These are phyloP conservation scores for Tuber microsphaerosporum DNA, from an alignment of 495 filamentous ascomycete genomes.

Conservation along the genomic window DNA sequence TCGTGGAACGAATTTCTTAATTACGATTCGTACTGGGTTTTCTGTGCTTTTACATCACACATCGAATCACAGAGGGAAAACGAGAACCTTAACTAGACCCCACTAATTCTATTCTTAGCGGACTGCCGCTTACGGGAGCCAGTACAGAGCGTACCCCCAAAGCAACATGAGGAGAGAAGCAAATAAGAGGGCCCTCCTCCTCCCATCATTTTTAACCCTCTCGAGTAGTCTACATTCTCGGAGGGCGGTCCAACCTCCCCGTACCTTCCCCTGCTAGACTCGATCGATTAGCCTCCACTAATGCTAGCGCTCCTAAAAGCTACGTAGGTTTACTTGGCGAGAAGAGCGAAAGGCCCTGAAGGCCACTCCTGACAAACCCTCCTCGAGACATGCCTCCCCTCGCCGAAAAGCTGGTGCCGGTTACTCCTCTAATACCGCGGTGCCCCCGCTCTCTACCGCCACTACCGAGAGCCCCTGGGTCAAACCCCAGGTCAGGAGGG, in stretches of 20 bases:
- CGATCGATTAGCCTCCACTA: neutral
- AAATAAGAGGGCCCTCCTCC: neutral
- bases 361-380: slow-evolving; percentile 17
- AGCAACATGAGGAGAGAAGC: neutral
- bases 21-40: neutral
- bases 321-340: neutral
- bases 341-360: neutral
- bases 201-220: slow-evolving; percentile 4
- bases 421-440: slow-evolving; percentile 20
- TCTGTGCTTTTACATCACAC: neutral
- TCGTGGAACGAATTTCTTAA: neutral
- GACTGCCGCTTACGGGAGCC: neutral
- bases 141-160: neutral
- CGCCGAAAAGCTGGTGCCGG: slow-evolving; percentile 1
- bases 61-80: neutral
- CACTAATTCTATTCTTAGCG: neutral
- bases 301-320: neutral
- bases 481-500: slow-evolving; percentile 6
- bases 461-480: slow-evolving; percentile 8
- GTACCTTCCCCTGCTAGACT: neutral
- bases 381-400: slow-evolving; percentile 12
- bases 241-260: neutral
- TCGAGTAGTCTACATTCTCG: neutral
- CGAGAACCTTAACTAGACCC: neutral
- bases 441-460: slow-evolving; percentile 14